Percentiles rank a stretch among this genome's conserved stretches.
These are phyloP conservation scores for Camelina laxa DNA, from an alignment of 345 rosid species.

Conservation along the genomic window DNA sequence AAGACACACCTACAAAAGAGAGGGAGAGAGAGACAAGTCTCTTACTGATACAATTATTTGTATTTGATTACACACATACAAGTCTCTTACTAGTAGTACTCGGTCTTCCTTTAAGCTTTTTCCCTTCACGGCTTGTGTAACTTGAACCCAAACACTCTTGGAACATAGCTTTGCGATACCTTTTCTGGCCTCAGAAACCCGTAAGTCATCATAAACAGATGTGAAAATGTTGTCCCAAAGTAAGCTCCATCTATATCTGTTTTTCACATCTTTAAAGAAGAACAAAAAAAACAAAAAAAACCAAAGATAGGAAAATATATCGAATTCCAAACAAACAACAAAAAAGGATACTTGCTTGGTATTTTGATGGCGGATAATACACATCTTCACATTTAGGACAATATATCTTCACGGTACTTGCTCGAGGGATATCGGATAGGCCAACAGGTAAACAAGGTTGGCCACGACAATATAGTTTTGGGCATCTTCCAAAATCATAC, in stretches of 20 bases:
- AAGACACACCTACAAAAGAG: too few species aligned
- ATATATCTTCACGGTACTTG: conserved; percentile 82
- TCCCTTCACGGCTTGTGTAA: conserved; percentile 61
- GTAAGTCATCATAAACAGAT: conserved; percentile 78
- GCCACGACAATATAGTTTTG: conserved; percentile 83
- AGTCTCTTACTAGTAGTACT: not conserved
- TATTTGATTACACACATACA: too few species aligned
- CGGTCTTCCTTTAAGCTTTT: not conserved
- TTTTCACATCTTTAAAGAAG: conserved; percentile 51
- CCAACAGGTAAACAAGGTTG: conserved; percentile 95
- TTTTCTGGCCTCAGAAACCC: conserved; percentile 69
- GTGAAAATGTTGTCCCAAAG: conserved; percentile 84
- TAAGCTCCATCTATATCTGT: conserved; percentile 90
- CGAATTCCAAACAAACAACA: not conserved
- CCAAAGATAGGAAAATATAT: not conserved
- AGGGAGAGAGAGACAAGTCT: too few species aligned
- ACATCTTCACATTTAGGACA: conserved; percentile 91
- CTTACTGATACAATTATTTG: too few species aligned
- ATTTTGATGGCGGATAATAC: conserved; percentile 81
- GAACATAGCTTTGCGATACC: conserved; percentile 70
- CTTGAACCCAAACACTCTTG: conserved; percentile 90
- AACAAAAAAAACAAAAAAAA: conserved; percentile 11
- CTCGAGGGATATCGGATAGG: conserved; percentile 88
- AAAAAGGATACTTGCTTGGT: conserved; percentile 86
- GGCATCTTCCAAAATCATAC: conserved; percentile 89